phyloP scores from a whole-genome alignment of 169 alveolate genomes.

The Cystoisospora suis region DNA sequence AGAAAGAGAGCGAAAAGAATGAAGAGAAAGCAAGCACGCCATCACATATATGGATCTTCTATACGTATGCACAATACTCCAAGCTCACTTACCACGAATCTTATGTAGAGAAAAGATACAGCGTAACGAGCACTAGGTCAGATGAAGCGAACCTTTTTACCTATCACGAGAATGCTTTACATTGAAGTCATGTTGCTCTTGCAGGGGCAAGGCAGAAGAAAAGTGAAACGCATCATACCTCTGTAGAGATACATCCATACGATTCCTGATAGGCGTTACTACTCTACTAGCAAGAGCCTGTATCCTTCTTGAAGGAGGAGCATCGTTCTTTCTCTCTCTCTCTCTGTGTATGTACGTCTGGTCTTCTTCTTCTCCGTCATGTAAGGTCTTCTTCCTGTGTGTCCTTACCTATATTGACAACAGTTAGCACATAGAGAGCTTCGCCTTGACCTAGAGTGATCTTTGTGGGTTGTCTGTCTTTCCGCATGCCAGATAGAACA shows the following conservation, averaged over 20 bases:
- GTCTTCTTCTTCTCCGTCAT: background rate
- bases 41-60: too few species aligned
- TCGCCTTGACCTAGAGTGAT: background rate
- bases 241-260: background rate
- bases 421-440: background rate
- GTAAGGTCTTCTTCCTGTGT: background rate
- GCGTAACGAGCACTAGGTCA: too few species aligned
- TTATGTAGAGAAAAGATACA: too few species aligned
- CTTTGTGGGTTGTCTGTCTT: background rate
- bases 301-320: too few species aligned
- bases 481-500: background rate
- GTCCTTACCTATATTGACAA: background rate
- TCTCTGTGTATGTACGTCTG: background rate
- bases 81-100: too few species aligned
- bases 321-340: background rate
- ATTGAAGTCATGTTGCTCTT: too few species aligned
- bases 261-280: background rate
- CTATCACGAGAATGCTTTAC: too few species aligned
- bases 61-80: too few species aligned
- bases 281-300: background rate
- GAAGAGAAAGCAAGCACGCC: too few species aligned
- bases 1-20: too few species aligned
- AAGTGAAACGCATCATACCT: background rate
- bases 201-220: background rate
- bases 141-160: too few species aligned